Conservation (phyloP, 176 grass and related monocot genomes). For the Eleusine coracana region DNA sequence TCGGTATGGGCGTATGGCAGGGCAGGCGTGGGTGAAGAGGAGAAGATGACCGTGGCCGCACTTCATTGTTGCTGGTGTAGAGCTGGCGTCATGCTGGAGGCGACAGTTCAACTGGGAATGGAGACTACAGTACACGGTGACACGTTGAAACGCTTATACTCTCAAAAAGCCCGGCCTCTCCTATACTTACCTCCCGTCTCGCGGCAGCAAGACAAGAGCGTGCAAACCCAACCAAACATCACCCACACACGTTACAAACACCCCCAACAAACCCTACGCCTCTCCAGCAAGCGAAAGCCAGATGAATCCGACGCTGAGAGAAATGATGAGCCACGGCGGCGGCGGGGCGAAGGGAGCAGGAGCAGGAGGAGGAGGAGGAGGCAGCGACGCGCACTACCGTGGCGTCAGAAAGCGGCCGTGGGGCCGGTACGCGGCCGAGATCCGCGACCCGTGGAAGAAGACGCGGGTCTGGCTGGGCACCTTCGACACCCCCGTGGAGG, state of each 20-base stretch:
- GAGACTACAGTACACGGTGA: neutral
- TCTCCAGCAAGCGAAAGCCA: neutral
- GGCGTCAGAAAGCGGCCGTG: conserved; percentile 90
- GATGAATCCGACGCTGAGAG: conserved; percentile 36
- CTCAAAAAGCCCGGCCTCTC: neutral
- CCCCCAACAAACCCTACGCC: neutral
- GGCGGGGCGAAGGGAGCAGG: neutral
- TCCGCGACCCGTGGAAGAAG: conserved; percentile 97
- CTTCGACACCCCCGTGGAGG: conserved; percentile 84
- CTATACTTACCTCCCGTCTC: neutral
- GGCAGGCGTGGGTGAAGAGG: neutral
- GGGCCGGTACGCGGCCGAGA: conserved; percentile 86
- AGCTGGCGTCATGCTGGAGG: conserved; percentile 32
- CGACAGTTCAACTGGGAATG: conserved; percentile 15
- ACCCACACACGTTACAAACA: neutral
- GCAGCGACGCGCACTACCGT: conserved; percentile 55
- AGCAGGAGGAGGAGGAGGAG: neutral
- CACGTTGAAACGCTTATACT: conserved; percentile 14
- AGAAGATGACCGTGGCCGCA: neutral
- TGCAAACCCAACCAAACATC: neutral
- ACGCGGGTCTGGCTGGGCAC: conserved; percentile 91
- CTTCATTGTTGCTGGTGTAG: neutral
- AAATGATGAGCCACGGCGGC: neutral
- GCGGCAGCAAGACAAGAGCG: neutral
- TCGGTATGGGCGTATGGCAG: neutral